phyloP scores from a whole-genome alignment of 306 rosid genomes.

The Cyamopsis tetragonoloba region DNA sequence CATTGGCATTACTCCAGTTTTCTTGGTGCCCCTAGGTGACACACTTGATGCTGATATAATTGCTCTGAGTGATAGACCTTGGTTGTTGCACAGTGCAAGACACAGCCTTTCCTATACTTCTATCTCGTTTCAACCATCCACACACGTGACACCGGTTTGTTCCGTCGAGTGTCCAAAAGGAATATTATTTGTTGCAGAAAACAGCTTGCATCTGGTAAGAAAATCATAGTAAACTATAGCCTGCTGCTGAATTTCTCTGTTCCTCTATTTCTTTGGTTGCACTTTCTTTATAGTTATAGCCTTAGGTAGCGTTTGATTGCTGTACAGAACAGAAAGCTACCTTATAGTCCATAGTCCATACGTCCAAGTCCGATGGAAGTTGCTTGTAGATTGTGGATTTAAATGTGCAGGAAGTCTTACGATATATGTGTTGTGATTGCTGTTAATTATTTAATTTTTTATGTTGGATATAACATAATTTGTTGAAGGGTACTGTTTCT shows the following conservation, averaged over 20 bases:
- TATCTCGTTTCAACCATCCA: conserved; percentile 85
- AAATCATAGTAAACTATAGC: conserved; percentile 2
- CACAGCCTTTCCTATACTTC: conserved; percentile 94
- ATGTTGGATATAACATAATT: conserved; percentile 6
- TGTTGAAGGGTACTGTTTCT: not conserved
- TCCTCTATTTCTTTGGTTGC: conserved; percentile 17
- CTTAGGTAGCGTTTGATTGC: too few species aligned
- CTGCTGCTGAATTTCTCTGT: conserved; percentile 9
- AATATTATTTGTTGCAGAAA: conserved; percentile 82
- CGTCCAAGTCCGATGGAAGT: too few species aligned
- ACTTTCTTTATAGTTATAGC: too few species aligned
- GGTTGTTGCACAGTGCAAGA: conserved; percentile 93
- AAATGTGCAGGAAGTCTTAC: not conserved
- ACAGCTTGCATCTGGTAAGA: conserved; percentile 87
- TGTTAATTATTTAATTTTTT: not conserved
- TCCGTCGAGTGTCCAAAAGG: conserved; percentile 90
- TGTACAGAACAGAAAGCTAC: too few species aligned
- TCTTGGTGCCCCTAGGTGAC: conserved; percentile 82
- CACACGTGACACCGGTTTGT: conserved; percentile 89
- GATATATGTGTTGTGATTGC: conserved; percentile 21
- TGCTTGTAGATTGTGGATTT: conserved; percentile 18
- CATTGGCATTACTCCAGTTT: conserved; percentile 94
- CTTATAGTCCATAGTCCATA: not conserved
- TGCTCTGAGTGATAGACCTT: conserved; percentile 89
- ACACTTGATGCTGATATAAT: conserved; percentile 81